Percentiles rank a stretch among this genome's conserved stretches.
Evolutionary conservation across 225 moss, liverwort and hornwort species (phyloP).

Genomic region (Sphagnum tenellum): DNA sequence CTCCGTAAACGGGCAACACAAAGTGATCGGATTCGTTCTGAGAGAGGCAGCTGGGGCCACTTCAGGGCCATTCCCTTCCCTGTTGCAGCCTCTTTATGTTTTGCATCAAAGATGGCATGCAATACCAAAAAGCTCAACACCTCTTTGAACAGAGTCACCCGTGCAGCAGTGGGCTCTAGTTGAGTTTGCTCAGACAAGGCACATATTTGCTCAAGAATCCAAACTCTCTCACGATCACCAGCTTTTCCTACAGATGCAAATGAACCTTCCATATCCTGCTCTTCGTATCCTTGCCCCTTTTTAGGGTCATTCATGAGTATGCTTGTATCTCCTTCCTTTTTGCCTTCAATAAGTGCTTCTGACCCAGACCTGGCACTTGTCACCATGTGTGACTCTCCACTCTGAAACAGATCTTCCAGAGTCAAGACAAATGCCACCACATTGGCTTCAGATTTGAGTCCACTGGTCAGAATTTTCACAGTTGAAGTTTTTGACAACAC

Average conservation of each 20-base stretch:
- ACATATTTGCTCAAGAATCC: constrained; percentile 80
- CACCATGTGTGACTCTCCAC: constrained; percentile 9
- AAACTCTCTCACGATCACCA: constrained; percentile 38
- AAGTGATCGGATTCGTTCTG: constrained; percentile 23
- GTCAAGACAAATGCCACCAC: constrained; percentile 31
- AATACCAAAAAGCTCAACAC: constrained; percentile 38
- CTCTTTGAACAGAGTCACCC: constrained; percentile 28
- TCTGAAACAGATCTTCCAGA: constrained; percentile 31
- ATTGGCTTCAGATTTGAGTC: constrained; percentile 46
- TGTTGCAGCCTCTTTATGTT: constrained; percentile 3
- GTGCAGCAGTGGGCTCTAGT: constrained; percentile 30
- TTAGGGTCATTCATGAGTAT: background rate
- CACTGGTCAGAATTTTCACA: constrained; percentile 43
- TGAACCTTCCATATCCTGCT: background rate
- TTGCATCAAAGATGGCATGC: constrained; percentile 40
- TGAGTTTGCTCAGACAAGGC: constrained; percentile 54
- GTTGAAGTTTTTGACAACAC: constrained; percentile 45
- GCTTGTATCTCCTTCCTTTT: constrained; percentile 7
- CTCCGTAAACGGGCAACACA: constrained; percentile 30
- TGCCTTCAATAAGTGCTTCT: background rate
- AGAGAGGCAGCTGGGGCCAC: constrained; percentile 26
- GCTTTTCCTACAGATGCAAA: constrained; percentile 6
- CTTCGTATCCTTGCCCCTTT: constrained; percentile 22
- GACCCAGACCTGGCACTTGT: background rate
- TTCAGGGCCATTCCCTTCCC: constrained; percentile 9